Base-by-base conservation (phyloP, 2,329 filamentous ascomycete genomes). In the Zopfia rhizophila region DNA sequence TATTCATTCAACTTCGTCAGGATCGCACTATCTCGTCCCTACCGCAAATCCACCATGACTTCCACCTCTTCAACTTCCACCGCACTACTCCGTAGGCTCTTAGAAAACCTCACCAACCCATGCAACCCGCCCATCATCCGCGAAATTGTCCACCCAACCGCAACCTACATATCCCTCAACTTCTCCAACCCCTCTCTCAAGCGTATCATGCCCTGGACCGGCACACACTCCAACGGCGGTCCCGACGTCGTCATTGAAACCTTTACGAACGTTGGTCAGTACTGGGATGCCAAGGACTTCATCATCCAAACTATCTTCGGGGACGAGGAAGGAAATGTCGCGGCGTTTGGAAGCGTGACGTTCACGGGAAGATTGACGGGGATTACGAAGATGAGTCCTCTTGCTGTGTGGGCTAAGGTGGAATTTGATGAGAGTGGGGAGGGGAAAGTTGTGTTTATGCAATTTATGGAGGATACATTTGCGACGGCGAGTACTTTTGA, bases 181-280 rank as follows among this genome's bases (percentile, higher is more conserved):
- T 79, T 81, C 55, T 72, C 73, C 16, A 65, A 72, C 27, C 66
- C 84, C 2, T 48, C 45, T 0, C 63, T 83, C 19, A 53, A 53
- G 7, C 63, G 60, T 38, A 55, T 64, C 13, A 24, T 43, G 42
- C 42, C 35, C 8, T 45, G 23, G 36, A 30, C 35, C 42, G 42
- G 42, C 42, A 45, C 42, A 6, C 42, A 45, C 42, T 7, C 18
- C 22, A 8, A 29, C 7, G 42, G 23, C 10, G 35, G 35, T 12
- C 42, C 35, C 12, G 14, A 12, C 21, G 36, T 28, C 5, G 32
- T 40, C 16, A 27, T 27, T n/a, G 8, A 8, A n/a, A 27, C 24
- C 24, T 27, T 27, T n/a, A n/a, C 24, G 8, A 27, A 27, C 24
- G 24, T 27, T n/a, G 24, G 8, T n/a, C 24, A n/a, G 8, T n/a